Evolutionary conservation across 257 asterid genomes (phyloP), one percentile per base, ranked within the genome.

Genomic region (Scutellaria minor): DNA sequence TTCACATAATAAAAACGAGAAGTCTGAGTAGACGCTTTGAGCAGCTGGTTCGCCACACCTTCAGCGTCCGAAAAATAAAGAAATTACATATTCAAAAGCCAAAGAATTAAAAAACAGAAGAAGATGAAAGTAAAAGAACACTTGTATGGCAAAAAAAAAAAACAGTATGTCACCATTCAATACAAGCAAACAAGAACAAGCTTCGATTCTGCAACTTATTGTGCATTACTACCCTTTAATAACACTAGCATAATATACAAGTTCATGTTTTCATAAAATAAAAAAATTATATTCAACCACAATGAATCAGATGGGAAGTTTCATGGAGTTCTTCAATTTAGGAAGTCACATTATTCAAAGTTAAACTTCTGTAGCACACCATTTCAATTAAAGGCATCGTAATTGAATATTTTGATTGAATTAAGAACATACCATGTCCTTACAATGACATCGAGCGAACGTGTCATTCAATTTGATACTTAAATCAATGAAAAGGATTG

Each of bases 1-100:
- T 77, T 89, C 97, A 1, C 83, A 78, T 70, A 93, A 64, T 69
- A 90, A 65, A 20, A 93, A 73, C 3, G 96, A 71, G 71, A 93
- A 93, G 76, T 93, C 80, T 0, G 93, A 83, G 87, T 83, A 93
- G 63, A 93, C 64, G 52, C 87, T 87, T 79, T 89, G 89, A 12
- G 92, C 86, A 77, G 96, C 92, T 45, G 92, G 86, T 67, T 83
- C 95, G 6, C 97, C 97, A 75, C 97, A 93, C 91, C 97, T 90
- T 79, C 83, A 74, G 2, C 12, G 66, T 50, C 27, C 60, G 50
- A 65, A 74, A 69, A 64, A 41, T 61, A 55, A 64, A 18, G 11
- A 70, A 12, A 60, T 50, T 14, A 42, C 9, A 65, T 22, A 22
- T 48, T 41, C 10, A 31, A 15, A 45, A 39, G 66, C 9, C 15